These are phyloP conservation scores for Fonsecaea erecta DNA, from an alignment of 2,329 filamentous ascomycete species.

Conservation along the genomic window DNA sequence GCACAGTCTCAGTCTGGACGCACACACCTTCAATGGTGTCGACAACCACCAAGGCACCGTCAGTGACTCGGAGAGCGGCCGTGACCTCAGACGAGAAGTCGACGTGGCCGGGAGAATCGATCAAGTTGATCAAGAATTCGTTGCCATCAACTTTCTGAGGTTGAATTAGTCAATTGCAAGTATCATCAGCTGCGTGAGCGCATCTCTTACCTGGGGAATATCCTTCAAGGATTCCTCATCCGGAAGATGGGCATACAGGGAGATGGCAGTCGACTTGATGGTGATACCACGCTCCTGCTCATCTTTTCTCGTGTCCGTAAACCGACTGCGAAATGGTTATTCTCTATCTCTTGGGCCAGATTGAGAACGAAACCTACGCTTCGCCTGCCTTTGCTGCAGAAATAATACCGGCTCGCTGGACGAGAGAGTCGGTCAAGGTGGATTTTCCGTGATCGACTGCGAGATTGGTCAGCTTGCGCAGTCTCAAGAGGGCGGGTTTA, in stretches of 20 bases:
- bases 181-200: too few species aligned
- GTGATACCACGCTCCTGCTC: slow-evolving; percentile 99
- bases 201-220: slow-evolving; percentile 65
- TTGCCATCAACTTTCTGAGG: slow-evolving; percentile 80
- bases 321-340: slow-evolving; percentile 57
- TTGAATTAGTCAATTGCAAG: slow-evolving; percentile 8
- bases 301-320: slow-evolving; percentile 95
- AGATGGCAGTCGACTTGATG: slow-evolving; percentile 99
- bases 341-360: slow-evolving; percentile 1
- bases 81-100: slow-evolving; percentile 99
- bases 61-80: slow-evolving; percentile 98
- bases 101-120: slow-evolving; percentile 99
- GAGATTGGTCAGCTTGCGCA: slow-evolving; percentile 11
- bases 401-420: slow-evolving; percentile 99
- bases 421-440: slow-evolving; percentile 97
- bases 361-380: slow-evolving; percentile 48
- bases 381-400: slow-evolving; percentile 97
- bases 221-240: slow-evolving; percentile 91
- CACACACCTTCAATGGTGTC: slow-evolving; percentile 99
- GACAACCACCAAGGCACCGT: slow-evolving; percentile 99
- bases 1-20: slow-evolving; percentile 99
- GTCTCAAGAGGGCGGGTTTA: neutral
- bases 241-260: slow-evolving; percentile 84
- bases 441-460: slow-evolving; percentile 99
- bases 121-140: slow-evolving; percentile 99